Evolutionary conservation across 1,139 yeast genomes (phyloP), one percentile per base, ranked within the genome.

Genomic region (Scheffersomyces segobiensis): DNA sequence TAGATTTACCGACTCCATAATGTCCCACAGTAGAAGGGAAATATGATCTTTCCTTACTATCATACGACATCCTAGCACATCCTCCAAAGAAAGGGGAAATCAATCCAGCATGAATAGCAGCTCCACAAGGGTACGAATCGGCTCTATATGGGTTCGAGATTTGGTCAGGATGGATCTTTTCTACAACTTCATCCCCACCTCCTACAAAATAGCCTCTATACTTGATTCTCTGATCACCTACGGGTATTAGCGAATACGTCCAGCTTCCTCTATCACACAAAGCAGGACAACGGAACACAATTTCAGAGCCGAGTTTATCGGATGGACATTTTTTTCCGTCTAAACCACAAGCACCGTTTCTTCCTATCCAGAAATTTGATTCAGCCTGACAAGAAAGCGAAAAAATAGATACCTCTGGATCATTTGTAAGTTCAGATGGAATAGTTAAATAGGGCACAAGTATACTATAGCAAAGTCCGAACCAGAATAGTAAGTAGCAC

Each of bases 71-170:
- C 53, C 84, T 76, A 0, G 93, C 93, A 70, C 96, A 89, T 0
- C 98, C 98, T 2, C 99, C 99, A 60, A 76, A 76, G 52, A 80
- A 70, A 22, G 95, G 88, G 1, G 96, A 87, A 1, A 93, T 75
- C 0, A 87, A 68, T 0, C 98, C 98, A 2, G 93, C 88, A 71
- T 93, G 97, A 3, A 90, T 85, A 0, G 96, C 98, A 0, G 98
- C 88, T 0, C 93, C 96, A 72, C 99, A 95, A 0, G 95, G 87
- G 67, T 79, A 93, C 0, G 97, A 90, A 72, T 95, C 99, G 0
- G 92, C 95, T 60, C 99, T 79, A 67, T 92, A 95, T 0, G 93
- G 92, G 26, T 75, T 67, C 0, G 89, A 75, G 7, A 86, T 57
- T 2, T 57, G 56, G 14, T 67, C 70, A 1, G 59, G 65, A 3